Percentiles rank a stretch among this genome's conserved stretches.
These are phyloP conservation scores for Backusella circina DNA, from an alignment of 192 early-diverging fungal genomes.

Conservation along the genomic window DNA sequence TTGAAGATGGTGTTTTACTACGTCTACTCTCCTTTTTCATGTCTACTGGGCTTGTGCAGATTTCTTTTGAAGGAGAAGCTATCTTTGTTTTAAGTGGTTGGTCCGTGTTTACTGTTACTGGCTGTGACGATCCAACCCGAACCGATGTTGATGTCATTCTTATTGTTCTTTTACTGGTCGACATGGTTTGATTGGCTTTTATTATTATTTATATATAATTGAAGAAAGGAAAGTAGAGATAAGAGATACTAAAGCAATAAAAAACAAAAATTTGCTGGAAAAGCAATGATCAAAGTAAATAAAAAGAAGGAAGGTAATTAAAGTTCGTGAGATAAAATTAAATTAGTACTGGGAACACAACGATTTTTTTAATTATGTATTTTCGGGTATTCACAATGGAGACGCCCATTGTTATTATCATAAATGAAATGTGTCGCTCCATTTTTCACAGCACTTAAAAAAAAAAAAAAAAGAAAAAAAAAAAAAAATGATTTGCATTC, in stretches of 20 bases:
- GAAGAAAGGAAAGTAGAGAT: not conserved
- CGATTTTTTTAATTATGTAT: not conserved
- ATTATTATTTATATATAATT: not conserved
- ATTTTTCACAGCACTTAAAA: too few relatives aligned
- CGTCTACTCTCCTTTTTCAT: not conserved
- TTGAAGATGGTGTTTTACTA: not conserved
- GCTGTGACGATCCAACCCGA: not conserved
- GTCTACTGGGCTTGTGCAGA: not conserved
- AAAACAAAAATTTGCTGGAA: not conserved
- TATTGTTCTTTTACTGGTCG: not conserved
- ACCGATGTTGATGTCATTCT: slow-evolving; percentile 4
- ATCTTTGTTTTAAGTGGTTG: not conserved
- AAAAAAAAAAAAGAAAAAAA: not conserved
- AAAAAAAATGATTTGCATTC: not conserved
- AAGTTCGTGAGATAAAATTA: not conserved
- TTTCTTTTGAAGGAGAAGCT: not conserved
- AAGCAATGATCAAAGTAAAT: not conserved
- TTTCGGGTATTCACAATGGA: not conserved
- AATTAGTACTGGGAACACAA: not conserved
- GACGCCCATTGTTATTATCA: not conserved
- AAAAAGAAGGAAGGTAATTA: not conserved
- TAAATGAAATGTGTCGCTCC: too few relatives aligned
- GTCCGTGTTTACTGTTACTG: not conserved
- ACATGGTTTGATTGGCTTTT: not conserved
- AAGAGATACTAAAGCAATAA: not conserved